phyloP scores from a whole-genome alignment of 2,329 filamentous ascomycete species.

The Corynespora cassiicola region DNA sequence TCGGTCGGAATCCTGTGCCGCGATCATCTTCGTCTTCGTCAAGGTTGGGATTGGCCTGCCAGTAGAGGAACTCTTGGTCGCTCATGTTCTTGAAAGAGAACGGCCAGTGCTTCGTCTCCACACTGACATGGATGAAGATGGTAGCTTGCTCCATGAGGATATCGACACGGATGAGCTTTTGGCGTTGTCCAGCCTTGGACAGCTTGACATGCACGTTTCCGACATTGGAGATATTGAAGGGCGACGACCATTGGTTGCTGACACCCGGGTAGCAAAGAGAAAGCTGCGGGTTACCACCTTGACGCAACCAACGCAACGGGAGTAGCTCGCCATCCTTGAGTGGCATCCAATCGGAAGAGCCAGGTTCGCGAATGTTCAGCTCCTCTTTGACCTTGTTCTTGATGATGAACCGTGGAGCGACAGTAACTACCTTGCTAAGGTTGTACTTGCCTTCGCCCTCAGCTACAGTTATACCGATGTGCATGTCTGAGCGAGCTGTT shows the following conservation, averaged over 20 bases:
- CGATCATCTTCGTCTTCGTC: constrained; percentile 89
- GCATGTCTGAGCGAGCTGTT: constrained; percentile 78
- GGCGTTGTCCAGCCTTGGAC: constrained; percentile 86
- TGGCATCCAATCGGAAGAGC: constrained; percentile 83
- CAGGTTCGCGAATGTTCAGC: constrained; percentile 87
- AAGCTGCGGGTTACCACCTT: constrained; percentile 82
- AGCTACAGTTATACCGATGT: constrained; percentile 86
- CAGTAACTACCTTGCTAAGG: constrained; percentile 91
- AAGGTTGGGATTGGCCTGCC: constrained; percentile 89
- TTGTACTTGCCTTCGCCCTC: constrained; percentile 98
- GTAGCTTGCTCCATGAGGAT: constrained; percentile 92
- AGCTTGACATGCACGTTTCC: constrained; percentile 94
- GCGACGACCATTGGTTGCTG: constrained; percentile 97
- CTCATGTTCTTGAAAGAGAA: constrained; percentile 99
- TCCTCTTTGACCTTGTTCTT: constrained; percentile 93
- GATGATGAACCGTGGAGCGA: constrained; percentile 90
- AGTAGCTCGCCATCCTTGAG: constrained; percentile 80
- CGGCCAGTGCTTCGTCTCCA: constrained; percentile 95
- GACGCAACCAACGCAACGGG: constrained; percentile 88
- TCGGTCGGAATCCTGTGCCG: constrained; percentile 85
- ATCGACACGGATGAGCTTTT: constrained; percentile 86
- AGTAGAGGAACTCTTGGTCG: constrained; percentile 95
- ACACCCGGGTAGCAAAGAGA: constrained; percentile 92
- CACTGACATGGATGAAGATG: constrained; percentile 87
- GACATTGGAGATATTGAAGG: constrained; percentile 95